These are phyloP conservation scores for Coemansia aciculifera DNA, from an alignment of 192 early-diverging fungal species.

Conservation along the genomic window DNA sequence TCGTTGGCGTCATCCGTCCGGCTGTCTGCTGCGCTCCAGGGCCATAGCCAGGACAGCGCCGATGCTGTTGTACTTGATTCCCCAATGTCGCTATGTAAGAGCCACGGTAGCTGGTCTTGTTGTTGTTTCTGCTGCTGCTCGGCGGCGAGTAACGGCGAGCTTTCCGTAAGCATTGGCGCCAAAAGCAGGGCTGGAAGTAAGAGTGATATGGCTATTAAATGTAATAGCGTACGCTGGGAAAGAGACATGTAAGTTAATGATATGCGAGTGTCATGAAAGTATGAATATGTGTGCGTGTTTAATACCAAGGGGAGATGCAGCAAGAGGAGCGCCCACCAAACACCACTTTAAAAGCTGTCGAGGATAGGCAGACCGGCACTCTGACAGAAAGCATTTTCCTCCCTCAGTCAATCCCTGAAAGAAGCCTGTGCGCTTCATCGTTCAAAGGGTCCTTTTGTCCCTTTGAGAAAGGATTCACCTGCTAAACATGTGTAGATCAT, in stretches of 20 bases:
- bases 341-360: not conserved
- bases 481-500: slow-evolving; percentile 5
- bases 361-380: not conserved
- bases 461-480: not conserved
- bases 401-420: not conserved
- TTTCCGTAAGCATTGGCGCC: slow-evolving; percentile 8
- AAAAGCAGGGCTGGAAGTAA: slow-evolving; percentile 7
- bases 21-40: slow-evolving; percentile 10
- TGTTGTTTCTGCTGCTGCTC: not conserved
- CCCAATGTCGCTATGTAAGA: not conserved
- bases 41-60: slow-evolving; percentile 26
- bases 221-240: slow-evolving; percentile 3
- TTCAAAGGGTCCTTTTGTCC: not conserved
- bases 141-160: not conserved
- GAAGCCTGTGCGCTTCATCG: not conserved
- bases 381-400: not conserved
- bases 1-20: slow-evolving; percentile 30
- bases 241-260: not conserved
- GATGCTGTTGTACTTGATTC: not conserved
- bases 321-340: not conserved
- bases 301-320: not conserved
- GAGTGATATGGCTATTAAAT: slow-evolving; percentile 3
- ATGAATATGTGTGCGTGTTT: not conserved
- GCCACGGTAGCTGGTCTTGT: not conserved
- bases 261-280: slow-evolving; percentile 3